Evolutionary conservation across 345 rosid species (phyloP), one percentile per base, ranked within the genome.

Genomic region (Carallia brachiata): DNA sequence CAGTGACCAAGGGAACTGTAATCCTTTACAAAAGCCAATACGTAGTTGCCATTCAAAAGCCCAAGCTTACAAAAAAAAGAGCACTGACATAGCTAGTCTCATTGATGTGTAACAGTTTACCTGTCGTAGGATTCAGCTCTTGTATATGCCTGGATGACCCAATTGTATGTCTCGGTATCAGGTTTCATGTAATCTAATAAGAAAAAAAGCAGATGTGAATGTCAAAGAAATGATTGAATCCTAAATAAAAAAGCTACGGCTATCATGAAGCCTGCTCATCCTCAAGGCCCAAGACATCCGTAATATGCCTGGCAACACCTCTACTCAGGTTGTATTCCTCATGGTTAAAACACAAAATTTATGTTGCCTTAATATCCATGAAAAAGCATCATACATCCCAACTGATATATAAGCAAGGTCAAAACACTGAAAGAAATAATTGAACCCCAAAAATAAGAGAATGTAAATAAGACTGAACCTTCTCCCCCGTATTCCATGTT

Each of bases 111-210:
- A 28, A 63, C 36, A 73, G 36, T 78, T 75, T 80, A 94, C 98
- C 98, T 90, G 75, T 94, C 95, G 67, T 91, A 91, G 60, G 97
- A 91, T 74, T 94, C 97, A 64, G 97, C 97, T 81, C 96, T 87
- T 19, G 98, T 94, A 71, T 89, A 94, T 62, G 98, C 97, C 86
- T 91, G 96, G 81, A 94, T 87, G 68, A 94, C 96, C 96, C 96
- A 94, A 72, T 94, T 94, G 80, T 94, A 94, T 27, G 97, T 84
- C 82, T 94, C 97, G 0, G 98, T 87, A 75, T 94, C 81, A 34
- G 98, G 98, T 80, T 89, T 94, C 98, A 91, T 94, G 76, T 74
- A 91, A 71, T 61, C 97, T 94, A 87, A 52, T 62, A 78, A 61
- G 36, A 66, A 80, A 80, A 65, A 79, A 12, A 13, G 5, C 48